Conservation (phyloP, 2,329 filamentous ascomycete genomes). For the Daldinia eschscholtzii region DNA sequence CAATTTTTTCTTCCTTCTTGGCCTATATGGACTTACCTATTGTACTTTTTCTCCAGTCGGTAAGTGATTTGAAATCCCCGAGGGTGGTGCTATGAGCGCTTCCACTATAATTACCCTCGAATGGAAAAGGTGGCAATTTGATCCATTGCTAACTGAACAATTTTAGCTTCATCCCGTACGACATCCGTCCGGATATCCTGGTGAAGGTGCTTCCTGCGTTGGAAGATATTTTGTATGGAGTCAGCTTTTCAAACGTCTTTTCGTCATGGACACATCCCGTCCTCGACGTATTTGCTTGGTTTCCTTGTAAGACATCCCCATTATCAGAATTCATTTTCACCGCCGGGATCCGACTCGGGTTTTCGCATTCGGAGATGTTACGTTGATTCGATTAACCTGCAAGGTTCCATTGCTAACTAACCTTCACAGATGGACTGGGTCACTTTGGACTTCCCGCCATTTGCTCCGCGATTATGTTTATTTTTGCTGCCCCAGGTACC, state of each 20-base stretch:
- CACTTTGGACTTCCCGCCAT: slow-evolving; percentile 90
- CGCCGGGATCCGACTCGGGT: background rate
- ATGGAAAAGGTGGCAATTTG: background rate
- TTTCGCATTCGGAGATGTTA: background rate
- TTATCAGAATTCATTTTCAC: background rate
- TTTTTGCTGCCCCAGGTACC: slow-evolving; percentile 88
- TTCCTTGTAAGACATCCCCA: slow-evolving; percentile 69
- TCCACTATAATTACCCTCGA: background rate
- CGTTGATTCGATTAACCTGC: background rate
- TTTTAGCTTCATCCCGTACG: slow-evolving; percentile 84
- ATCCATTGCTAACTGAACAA: slow-evolving; percentile 15
- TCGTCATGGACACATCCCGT: slow-evolving; percentile 87
- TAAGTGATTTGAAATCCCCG: slow-evolving; percentile 63
- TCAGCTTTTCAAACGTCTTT: slow-evolving; percentile 94
- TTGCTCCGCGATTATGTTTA: slow-evolving; percentile 82
- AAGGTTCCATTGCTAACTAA: slow-evolving; percentile 15
- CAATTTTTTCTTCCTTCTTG: slow-evolving; percentile 93
- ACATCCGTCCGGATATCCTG: slow-evolving; percentile 94
- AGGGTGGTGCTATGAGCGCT: background rate
- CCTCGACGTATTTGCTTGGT: slow-evolving; percentile 90
- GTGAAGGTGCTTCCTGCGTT: slow-evolving; percentile 93
- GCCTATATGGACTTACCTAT: slow-evolving; percentile 85
- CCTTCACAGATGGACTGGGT: slow-evolving; percentile 74
- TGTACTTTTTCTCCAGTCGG: slow-evolving; percentile 95
- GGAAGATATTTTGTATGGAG: slow-evolving; percentile 96